Conservation (phyloP, 2,329 filamentous ascomycete species). For the Colletotrichum sp. region DNA sequence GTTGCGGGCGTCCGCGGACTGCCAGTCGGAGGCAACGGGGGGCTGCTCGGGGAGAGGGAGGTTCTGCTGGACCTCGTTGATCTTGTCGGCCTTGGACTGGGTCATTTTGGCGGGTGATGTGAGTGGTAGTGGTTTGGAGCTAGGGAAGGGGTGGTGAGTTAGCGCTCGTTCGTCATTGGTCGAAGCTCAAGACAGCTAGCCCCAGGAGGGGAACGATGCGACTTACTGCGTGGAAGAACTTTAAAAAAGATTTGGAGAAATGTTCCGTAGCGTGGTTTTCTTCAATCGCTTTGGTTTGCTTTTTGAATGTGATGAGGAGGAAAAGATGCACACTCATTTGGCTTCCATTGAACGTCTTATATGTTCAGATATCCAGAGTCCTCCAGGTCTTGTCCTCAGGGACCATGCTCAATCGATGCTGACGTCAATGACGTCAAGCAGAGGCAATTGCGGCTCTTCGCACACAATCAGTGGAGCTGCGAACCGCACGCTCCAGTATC, state of each 20-base stretch:
- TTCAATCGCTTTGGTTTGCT: background rate
- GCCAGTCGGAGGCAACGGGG: slow-evolving; percentile 77
- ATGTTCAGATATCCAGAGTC: background rate
- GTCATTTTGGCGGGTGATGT: slow-evolving; percentile 35
- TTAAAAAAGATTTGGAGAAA: background rate
- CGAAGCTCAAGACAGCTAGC: background rate
- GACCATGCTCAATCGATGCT: background rate
- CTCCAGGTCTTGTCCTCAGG: background rate
- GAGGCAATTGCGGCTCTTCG: slow-evolving; percentile 17
- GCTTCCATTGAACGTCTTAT: background rate
- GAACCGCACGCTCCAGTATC: background rate
- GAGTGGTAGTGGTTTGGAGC: background rate
- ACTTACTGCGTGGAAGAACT: background rate
- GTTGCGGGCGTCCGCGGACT: slow-evolving; percentile 71
- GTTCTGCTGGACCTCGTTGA: slow-evolving; percentile 72
- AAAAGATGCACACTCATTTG: background rate
- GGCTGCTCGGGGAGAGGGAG: slow-evolving; percentile 82
- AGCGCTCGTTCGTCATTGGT: background rate
- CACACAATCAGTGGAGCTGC: slow-evolving; percentile 13
- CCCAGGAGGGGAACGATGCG: background rate
- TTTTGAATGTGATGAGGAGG: background rate
- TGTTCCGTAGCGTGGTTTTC: background rate
- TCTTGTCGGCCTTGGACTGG: slow-evolving; percentile 66
- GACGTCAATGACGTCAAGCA: slow-evolving; percentile 25
- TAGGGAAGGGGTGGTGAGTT: background rate